phyloP scores from a whole-genome alignment of 1,284 basidiomycete species.

The Sanghuangporus baumii region DNA sequence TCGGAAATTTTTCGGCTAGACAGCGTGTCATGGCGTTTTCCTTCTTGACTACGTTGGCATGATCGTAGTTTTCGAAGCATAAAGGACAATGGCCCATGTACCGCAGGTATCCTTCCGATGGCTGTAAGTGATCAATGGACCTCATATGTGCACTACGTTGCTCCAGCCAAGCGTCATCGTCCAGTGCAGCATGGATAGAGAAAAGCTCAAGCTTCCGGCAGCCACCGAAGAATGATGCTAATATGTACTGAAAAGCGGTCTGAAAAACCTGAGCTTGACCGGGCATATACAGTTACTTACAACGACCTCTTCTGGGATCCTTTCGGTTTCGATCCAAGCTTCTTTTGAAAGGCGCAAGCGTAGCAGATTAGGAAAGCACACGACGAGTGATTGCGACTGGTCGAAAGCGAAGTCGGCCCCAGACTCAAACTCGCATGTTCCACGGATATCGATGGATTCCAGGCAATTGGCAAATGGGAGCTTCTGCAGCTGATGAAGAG shows the following conservation, averaged over 20 bases:
- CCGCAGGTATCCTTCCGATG: conserved; percentile 12
- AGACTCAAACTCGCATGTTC: background rate
- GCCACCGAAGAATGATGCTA: background rate
- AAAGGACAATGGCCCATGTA: conserved; percentile 10
- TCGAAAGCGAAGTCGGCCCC: background rate
- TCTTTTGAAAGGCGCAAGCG: background rate
- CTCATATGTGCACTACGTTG: background rate
- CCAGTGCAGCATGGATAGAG: conserved; percentile 5
- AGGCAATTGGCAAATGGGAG: background rate
- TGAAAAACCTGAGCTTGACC: background rate
- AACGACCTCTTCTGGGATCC: background rate
- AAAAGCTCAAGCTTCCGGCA: background rate
- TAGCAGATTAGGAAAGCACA: background rate
- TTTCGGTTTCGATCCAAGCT: background rate
- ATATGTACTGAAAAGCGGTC: background rate
- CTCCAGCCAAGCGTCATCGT: background rate
- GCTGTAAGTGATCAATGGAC: conserved; percentile 8
- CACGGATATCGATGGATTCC: background rate
- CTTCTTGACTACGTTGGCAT: background rate
- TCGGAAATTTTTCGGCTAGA: background rate
- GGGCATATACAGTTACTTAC: background rate
- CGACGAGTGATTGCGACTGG: background rate
- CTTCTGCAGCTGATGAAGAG: background rate
- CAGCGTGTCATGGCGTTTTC: conserved; percentile 2
- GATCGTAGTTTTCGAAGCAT: conserved; percentile 9